A percentile compares a stretch with the other conserved stretches of the same genome.
Conservation (phyloP, 768 basidiomycete species). For the Glaciozyma martinii region DNA sequence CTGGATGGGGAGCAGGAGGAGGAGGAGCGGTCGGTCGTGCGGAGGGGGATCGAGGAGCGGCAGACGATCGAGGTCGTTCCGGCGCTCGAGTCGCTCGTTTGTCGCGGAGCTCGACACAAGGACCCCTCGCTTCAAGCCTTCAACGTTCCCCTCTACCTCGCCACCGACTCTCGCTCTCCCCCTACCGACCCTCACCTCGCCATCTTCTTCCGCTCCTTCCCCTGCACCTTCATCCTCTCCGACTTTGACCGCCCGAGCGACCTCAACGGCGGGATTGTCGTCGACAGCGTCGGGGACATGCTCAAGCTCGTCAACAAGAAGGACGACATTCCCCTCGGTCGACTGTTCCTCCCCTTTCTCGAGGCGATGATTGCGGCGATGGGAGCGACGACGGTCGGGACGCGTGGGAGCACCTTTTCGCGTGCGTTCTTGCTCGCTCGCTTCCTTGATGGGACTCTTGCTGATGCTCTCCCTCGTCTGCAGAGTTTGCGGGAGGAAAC, state of each 20-base stretch:
- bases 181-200: constrained; percentile 43
- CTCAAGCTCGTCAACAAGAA: constrained; percentile 43
- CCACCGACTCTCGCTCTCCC: constrained; percentile 51
- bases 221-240: constrained; percentile 53
- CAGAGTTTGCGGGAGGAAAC: background rate
- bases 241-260: constrained; percentile 43
- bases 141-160: constrained; percentile 56
- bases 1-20: constrained; percentile 36
- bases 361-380: constrained; percentile 58
- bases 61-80: background rate
- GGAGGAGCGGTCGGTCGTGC: background rate
- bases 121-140: constrained; percentile 39
- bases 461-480: background rate
- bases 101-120: constrained; percentile 38
- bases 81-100: constrained; percentile 18
- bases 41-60: background rate
- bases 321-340: constrained; percentile 47
- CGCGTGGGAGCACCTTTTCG: constrained; percentile 4
- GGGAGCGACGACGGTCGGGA: constrained; percentile 20
- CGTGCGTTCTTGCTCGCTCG: background rate
- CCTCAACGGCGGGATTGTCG: constrained; percentile 18
- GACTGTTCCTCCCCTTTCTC: constrained; percentile 53
- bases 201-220: constrained; percentile 50
- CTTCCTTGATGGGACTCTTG: too few species aligned
- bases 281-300: constrained; percentile 36